Evolutionary conservation across 129 eudicot genomes (phyloP).

Genomic region (Centaurea solstitialis): DNA sequence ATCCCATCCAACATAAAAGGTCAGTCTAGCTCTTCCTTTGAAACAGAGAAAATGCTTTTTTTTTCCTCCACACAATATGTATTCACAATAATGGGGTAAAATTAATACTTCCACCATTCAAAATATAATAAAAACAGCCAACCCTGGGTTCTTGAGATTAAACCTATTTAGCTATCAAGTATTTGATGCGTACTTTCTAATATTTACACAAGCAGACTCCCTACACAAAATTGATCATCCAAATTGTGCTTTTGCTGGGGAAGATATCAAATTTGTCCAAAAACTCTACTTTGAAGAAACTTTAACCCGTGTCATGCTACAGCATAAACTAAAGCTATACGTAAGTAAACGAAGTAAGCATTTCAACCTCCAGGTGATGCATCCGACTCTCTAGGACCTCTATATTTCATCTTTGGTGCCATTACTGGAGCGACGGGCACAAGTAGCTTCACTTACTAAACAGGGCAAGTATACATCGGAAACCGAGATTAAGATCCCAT

Average conservation of each 20-base stretch:
- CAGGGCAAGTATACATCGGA: too few relatives aligned
- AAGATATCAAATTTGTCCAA: not conserved
- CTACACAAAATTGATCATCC: not conserved
- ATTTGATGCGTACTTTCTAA: not conserved
- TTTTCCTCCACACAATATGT: not conserved
- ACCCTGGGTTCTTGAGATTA: not conserved
- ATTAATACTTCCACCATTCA: not conserved
- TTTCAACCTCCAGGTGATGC: too few relatives aligned
- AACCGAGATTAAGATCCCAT: too few relatives aligned
- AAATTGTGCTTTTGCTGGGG: constrained; percentile 12
- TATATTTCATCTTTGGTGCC: constrained; percentile 18
- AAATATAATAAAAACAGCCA: not conserved
- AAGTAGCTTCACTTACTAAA: too few relatives aligned
- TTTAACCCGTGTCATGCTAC: not conserved
- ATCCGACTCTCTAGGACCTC: not conserved
- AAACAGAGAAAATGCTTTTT: not conserved
- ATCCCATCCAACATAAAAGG: not conserved
- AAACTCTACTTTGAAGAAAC: not conserved
- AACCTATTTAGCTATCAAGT: constrained; percentile 1
- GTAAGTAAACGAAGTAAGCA: too few relatives aligned
- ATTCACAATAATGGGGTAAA: not conserved
- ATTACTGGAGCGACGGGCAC: constrained; percentile 6
- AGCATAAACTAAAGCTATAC: too few relatives aligned
- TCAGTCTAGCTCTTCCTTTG: not conserved
- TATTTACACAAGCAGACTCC: not conserved